Percentiles rank a stretch among this genome's conserved stretches.
Evolutionary conservation across 2,329 filamentous ascomycete genomes (phyloP).

Genomic region (Cladosporium austrohemisphaericum): DNA sequence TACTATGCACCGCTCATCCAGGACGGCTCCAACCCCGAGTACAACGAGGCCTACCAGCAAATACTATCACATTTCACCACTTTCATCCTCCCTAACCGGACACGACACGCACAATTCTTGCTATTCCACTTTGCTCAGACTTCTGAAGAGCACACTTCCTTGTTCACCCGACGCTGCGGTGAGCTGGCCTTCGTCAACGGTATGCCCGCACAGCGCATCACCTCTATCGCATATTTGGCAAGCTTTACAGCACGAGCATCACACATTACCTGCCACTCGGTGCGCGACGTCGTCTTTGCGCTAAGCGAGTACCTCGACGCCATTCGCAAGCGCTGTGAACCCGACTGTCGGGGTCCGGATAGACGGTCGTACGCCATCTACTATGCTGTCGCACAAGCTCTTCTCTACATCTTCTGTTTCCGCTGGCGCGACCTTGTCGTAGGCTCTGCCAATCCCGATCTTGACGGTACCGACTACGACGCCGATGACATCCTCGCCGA

Average conservation of each 20-base stretch:
- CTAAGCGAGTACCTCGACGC: conserved; percentile 73
- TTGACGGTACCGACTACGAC: conserved; percentile 43
- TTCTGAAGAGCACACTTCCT: conserved; percentile 71
- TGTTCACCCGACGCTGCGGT: conserved; percentile 77
- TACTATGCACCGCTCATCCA: conserved; percentile 73
- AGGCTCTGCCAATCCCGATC: conserved; percentile 42
- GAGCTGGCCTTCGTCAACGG: conserved; percentile 72
- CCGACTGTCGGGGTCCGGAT: conserved; percentile 76
- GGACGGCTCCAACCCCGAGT: conserved; percentile 63
- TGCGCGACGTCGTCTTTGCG: conserved; percentile 77
- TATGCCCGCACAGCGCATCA: conserved; percentile 73
- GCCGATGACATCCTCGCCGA: conserved; percentile 57
- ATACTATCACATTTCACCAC: conserved; percentile 81
- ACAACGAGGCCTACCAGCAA: conserved; percentile 70
- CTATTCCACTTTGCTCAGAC: conserved; percentile 92
- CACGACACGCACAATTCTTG: conserved; percentile 90
- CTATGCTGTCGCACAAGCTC: conserved; percentile 82
- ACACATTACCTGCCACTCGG: conserved; percentile 69
- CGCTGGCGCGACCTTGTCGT: conserved; percentile 86
- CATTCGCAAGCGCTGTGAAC: conserved; percentile 69
- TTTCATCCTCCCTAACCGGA: conserved; percentile 85
- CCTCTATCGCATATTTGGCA: conserved; percentile 85
- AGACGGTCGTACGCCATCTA: conserved; percentile 78
- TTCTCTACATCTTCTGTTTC: conserved; percentile 96
- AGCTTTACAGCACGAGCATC: conserved; percentile 91